Conservation (phyloP, 352 stramenopile genomes). For the Phytophthora citricola region DNA sequence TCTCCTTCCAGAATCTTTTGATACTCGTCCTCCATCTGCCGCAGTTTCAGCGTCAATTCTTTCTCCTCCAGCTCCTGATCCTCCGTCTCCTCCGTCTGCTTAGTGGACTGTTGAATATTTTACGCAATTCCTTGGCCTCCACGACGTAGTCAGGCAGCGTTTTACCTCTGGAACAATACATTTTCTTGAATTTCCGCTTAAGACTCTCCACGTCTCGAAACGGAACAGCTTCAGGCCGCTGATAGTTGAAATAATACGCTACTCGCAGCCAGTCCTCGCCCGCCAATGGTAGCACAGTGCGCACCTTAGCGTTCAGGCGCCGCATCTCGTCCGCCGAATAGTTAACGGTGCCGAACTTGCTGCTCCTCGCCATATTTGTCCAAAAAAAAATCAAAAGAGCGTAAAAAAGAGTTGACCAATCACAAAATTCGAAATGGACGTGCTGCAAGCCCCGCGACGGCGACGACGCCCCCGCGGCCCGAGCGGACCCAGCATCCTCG, state of each 20-base stretch:
- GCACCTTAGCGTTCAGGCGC: conserved; percentile 66
- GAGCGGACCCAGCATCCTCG: conserved; percentile 13
- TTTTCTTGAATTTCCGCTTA: conserved; percentile 80
- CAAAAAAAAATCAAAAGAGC: conserved; percentile 7
- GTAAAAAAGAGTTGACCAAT: background rate
- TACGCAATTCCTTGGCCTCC: conserved; percentile 3
- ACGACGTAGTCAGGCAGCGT: conserved; percentile 1
- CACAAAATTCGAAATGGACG: background rate
- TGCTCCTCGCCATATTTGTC: background rate
- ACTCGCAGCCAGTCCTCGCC: conserved; percentile 72
- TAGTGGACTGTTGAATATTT: background rate
- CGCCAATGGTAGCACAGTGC: conserved; percentile 53
- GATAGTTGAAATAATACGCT: conserved; percentile 72
- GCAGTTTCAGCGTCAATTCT: background rate
- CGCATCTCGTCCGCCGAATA: conserved; percentile 78
- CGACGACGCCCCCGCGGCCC: conserved; percentile 16
- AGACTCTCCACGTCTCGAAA: conserved; percentile 20
- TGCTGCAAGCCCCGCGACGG: conserved; percentile 1
- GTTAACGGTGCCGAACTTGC: conserved; percentile 30
- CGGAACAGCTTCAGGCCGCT: conserved; percentile 3
- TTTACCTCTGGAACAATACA: conserved; percentile 53
- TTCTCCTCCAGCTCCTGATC: background rate
- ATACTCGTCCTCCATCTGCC: conserved; percentile 8
- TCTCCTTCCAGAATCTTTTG: background rate
- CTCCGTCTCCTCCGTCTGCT: background rate